Evolutionary conservation across 1,284 basidiomycete genomes (phyloP).

Genomic region (Heterobasidion parviporum): DNA sequence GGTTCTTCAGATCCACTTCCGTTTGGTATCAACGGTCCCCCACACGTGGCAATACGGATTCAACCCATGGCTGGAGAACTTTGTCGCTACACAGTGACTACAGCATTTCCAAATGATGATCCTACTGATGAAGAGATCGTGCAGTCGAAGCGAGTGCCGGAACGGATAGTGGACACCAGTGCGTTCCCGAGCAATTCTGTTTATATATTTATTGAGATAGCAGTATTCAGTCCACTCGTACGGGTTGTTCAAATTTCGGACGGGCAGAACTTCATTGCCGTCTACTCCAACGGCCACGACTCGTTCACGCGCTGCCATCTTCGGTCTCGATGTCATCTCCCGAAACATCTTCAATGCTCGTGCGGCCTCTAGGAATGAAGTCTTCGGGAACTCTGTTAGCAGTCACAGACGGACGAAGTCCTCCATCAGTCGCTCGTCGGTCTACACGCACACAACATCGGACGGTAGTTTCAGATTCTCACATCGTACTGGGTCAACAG

Average conservation of each 20-base stretch:
- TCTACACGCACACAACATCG: conserved; percentile 48
- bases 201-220: conserved; percentile 4
- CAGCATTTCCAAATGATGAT: conserved; percentile 64
- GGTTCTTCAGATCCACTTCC: conserved; percentile 71
- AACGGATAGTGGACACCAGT: conserved; percentile 76
- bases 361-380: conserved; percentile 54
- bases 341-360: conserved; percentile 64
- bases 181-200: conserved; percentile 19
- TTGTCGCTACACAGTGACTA: conserved; percentile 67
- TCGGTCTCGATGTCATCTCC: conserved; percentile 79
- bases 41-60: conserved; percentile 66
- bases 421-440: conserved; percentile 59
- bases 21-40: conserved; percentile 58
- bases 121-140: conserved; percentile 70
- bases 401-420: conserved; percentile 59
- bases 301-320: conserved; percentile 72
- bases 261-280: conserved; percentile 66
- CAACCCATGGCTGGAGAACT: conserved; percentile 79
- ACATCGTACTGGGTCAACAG: conserved; percentile 57
- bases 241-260: conserved; percentile 78
- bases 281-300: conserved; percentile 66
- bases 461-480: conserved; percentile 64
- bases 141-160: conserved; percentile 65
- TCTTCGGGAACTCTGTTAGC: conserved; percentile 63
- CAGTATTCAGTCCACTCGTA: conserved; percentile 66